Percentiles rank a stretch among this genome's conserved stretches.
Evolutionary conservation across 345 rosid genomes (phyloP).

Genomic region (Toxicodendron radicans): DNA sequence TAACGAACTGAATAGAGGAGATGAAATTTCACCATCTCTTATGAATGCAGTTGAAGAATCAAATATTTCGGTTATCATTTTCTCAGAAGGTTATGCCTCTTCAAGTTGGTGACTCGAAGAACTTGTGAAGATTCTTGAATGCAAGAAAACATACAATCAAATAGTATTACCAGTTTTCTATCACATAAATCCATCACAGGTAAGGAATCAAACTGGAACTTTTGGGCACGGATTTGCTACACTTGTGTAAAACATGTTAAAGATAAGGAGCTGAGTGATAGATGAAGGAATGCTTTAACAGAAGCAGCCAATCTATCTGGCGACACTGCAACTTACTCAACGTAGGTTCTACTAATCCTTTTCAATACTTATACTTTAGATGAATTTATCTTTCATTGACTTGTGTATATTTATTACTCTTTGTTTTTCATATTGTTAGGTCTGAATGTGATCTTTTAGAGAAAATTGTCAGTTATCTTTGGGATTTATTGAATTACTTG

Average conservation of each 20-base stretch:
- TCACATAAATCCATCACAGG: conserved; percentile 17
- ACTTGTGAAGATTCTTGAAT: conserved; percentile 14
- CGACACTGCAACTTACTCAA: neutral
- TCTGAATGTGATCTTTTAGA: conserved; percentile 33
- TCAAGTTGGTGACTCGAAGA: conserved; percentile 6
- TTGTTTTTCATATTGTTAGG: conserved; percentile 15
- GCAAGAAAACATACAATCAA: neutral
- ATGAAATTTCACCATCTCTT: conserved; percentile 5
- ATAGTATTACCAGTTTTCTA: conserved; percentile 16
- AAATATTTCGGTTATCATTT: conserved; percentile 1
- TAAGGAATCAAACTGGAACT: conserved; percentile 10
- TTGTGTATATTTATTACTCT: no score
- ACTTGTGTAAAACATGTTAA: neutral
- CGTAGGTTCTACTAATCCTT: neutral
- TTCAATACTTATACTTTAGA: no score
- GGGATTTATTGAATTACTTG: no score
- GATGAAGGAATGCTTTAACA: no score
- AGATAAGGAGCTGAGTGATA: no score
- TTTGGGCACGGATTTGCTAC: conserved; percentile 13
- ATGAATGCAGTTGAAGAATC: conserved; percentile 8
- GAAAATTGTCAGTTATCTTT: neutral
- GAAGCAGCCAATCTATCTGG: no score
- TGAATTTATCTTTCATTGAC: no score
- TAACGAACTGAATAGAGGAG: conserved; percentile 6
- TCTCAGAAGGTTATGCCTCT: conserved; percentile 12